Percentiles rank a stretch among this genome's conserved stretches.
phyloP scores from a whole-genome alignment of 1,284 basidiomycete genomes.

The Dichomitus squalens region DNA sequence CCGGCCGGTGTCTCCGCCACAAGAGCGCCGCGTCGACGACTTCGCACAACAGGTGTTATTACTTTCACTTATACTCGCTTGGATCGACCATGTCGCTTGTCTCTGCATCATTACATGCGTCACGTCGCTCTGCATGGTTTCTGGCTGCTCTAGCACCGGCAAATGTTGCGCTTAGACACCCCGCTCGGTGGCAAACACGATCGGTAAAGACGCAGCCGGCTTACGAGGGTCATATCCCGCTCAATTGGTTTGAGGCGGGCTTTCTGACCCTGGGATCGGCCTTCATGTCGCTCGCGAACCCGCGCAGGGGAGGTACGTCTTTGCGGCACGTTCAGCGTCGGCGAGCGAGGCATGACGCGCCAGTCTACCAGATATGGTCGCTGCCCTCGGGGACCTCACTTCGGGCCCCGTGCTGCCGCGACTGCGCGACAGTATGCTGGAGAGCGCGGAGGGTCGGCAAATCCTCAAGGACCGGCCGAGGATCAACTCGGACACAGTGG shows the following conservation, averaged over 20 bases:
- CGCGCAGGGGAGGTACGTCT: constrained; percentile 80
- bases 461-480: constrained; percentile 86
- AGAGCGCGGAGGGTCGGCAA: constrained; percentile 77
- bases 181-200: constrained; percentile 18
- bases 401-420: constrained; percentile 81
- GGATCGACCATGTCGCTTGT: constrained; percentile 16
- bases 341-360: constrained; percentile 10
- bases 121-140: constrained; percentile 8
- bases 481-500: constrained; percentile 78
- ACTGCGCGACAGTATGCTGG: constrained; percentile 81
- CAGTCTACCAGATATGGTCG: constrained; percentile 79
- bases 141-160: constrained; percentile 2
- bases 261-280: constrained; percentile 89
- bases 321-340: neutral
- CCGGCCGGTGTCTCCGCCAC: too few relatives aligned
- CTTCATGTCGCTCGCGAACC: constrained; percentile 81
- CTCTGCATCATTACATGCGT: constrained; percentile 8
- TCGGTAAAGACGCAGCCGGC: constrained; percentile 34
- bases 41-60: too few relatives aligned
- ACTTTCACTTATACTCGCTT: too few relatives aligned
- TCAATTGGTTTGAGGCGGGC: constrained; percentile 81
- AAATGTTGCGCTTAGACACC: constrained; percentile 1
- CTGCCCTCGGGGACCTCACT: constrained; percentile 89
- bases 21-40: too few relatives aligned
- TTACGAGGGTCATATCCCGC: constrained; percentile 81